Evolutionary conservation across 2,329 filamentous ascomycete genomes (phyloP), one percentile per base, ranked within the genome.

Genomic region (Drechslera avenae): DNA sequence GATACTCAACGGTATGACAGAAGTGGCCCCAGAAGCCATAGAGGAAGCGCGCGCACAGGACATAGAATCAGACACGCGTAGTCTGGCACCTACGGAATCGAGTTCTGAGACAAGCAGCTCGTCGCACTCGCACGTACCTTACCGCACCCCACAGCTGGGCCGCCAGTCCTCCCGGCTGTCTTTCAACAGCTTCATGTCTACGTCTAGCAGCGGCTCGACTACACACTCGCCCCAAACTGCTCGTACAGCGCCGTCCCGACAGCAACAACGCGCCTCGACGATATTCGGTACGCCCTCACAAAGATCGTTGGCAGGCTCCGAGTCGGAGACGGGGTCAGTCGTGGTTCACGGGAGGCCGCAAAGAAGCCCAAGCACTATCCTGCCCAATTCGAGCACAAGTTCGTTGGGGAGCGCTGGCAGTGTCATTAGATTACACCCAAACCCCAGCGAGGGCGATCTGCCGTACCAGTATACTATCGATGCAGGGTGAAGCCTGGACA

Each of bases 1-100:
- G 45, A 78, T 97, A 0, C 77, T 97, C 12, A 84, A 88, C 44
- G 83, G 81, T 14, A 96, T 97, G 89, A 81, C 78, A 21, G 79
- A 83, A 0, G 75, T 90, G 3, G 79, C 87, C 50, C 76, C 82
- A 0, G 75, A 75, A 0, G 69, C 85, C 4, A 67, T 90, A 16
- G 75, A 75, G 19, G 73, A 77, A 43, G 62, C 68, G n/a, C 71
- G 68, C 39, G 63, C 63, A 3, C 60, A 66, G 10, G 61, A 55
- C 39, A 44, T 59, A 2, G 57, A 56, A 21, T 64, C 64, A 4
- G 72, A 75, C 5, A 67, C 59, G 1, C 62, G 60, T 37, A 73
- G 69, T 49, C 65, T 74, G 6, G 67, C 70, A 12, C 63, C 68
- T 5, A 72, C 70, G 5, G 63, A 64, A 35, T 66, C 64, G 2